These are phyloP conservation scores for Mycena galopus DNA, from an alignment of 768 basidiomycete genomes.

Conservation along the genomic window DNA sequence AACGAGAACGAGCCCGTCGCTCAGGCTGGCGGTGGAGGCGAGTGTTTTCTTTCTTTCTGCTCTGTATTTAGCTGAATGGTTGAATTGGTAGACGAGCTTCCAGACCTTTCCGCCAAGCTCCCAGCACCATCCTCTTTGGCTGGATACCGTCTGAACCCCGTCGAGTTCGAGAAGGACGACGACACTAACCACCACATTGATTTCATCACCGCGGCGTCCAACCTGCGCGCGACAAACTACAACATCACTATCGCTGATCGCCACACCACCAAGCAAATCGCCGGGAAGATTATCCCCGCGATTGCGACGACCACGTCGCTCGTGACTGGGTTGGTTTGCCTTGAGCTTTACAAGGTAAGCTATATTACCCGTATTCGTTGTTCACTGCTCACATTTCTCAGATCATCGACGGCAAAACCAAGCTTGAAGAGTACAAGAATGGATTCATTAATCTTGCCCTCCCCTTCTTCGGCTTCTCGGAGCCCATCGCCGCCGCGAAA, in stretches of 20 bases:
- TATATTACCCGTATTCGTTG: neutral
- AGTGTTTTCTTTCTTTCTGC: conserved; percentile 28
- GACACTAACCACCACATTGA: conserved; percentile 98
- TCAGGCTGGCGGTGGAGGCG: conserved; percentile 61
- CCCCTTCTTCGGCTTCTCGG: conserved; percentile 99
- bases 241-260: conserved; percentile 87
- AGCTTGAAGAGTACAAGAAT: conserved; percentile 97
- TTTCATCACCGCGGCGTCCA: conserved; percentile 98
- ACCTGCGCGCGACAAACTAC: conserved; percentile 96
- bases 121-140: conserved; percentile 93
- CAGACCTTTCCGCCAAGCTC: conserved; percentile 73
- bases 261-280: conserved; percentile 96
- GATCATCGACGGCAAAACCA: conserved; percentile 96
- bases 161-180: conserved; percentile 99
- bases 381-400: conserved; percentile 46
- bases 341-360: conserved; percentile 95
- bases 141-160: conserved; percentile 95
- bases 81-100: conserved; percentile 58
- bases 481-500: conserved; percentile 92
- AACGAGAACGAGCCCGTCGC: conserved; percentile 92
- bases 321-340: conserved; percentile 94
- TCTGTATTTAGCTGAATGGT: conserved; percentile 29
- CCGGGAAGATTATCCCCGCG: conserved; percentile 99
- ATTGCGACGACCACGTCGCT: conserved; percentile 99
- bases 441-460: conserved; percentile 98